A percentile compares a stretch with the other conserved stretches of the same genome.
Conservation (phyloP, 306 rosid species). For the Datisca glomerata region DNA sequence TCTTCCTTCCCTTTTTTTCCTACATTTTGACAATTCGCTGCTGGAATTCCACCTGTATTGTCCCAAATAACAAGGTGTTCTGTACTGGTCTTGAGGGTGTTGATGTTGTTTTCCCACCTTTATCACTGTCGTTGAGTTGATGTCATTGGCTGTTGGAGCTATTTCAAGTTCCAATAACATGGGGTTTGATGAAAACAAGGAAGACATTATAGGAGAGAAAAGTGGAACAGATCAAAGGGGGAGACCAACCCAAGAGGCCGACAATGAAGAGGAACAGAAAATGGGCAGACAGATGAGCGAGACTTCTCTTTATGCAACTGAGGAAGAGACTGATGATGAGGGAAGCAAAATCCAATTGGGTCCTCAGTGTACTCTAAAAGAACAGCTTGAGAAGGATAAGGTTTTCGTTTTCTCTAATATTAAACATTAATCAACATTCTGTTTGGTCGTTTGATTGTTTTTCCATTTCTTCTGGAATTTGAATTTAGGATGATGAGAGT, state of each 20-base stretch:
- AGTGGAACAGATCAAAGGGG: slow-evolving; percentile 7
- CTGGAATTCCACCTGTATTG: too few relatives aligned
- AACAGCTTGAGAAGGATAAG: slow-evolving; percentile 46
- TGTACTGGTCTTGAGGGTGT: not conserved
- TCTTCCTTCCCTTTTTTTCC: too few relatives aligned
- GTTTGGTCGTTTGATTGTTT: not conserved
- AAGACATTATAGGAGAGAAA: slow-evolving; percentile 19
- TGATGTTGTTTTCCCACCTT: not conserved
- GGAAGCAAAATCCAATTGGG: slow-evolving; percentile 27
- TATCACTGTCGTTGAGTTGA: slow-evolving; percentile 9
- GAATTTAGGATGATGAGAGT: slow-evolving; percentile 39
- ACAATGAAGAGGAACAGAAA: slow-evolving; percentile 14
- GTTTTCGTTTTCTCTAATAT: slow-evolving; percentile 7
- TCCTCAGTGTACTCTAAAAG: slow-evolving; percentile 41
- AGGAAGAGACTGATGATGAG: slow-evolving; percentile 38
- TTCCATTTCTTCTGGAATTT: slow-evolving; percentile 1
- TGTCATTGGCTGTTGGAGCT: slow-evolving; percentile 15
- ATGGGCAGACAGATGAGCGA: slow-evolving; percentile 17
- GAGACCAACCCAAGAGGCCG: slow-evolving; percentile 7
- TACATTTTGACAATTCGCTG: too few relatives aligned
- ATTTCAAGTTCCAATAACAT: slow-evolving; percentile 21
- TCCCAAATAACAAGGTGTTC: too few relatives aligned
- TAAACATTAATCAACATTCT: not conserved
- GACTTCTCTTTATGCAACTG: slow-evolving; percentile 18
- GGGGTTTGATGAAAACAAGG: slow-evolving; percentile 23